Conservation (phyloP, 495 filamentous ascomycete genomes). For the Penicillium argentinense region DNA sequence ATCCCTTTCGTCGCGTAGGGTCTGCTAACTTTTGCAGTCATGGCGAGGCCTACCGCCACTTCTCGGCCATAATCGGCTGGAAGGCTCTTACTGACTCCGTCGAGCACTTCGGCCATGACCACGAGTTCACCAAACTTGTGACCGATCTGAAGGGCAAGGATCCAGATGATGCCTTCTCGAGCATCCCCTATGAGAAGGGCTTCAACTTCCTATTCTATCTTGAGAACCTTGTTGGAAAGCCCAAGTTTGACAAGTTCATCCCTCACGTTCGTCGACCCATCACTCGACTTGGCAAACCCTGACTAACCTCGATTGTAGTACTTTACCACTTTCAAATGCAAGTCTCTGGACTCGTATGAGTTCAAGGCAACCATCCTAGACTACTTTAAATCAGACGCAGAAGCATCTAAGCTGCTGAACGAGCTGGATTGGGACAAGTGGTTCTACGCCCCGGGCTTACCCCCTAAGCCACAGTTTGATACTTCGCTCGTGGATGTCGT, state of each 20-base stretch:
- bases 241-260: conserved; percentile 90
- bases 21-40: conserved; percentile 43
- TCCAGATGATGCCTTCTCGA: conserved; percentile 92
- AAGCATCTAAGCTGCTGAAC: conserved; percentile 63
- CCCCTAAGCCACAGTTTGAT: conserved; percentile 87
- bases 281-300: neutral
- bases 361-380: conserved; percentile 84
- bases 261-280: conserved; percentile 57
- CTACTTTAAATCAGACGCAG: conserved; percentile 73
- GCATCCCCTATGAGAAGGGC: conserved; percentile 73
- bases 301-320: conserved; percentile 51
- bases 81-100: conserved; percentile 71
- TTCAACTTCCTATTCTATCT: conserved; percentile 81
- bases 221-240: conserved; percentile 79
- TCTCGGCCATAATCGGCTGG: conserved; percentile 79
- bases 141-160: conserved; percentile 85
- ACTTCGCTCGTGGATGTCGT: conserved; percentile 84
- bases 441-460: conserved; percentile 82
- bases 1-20: neutral
- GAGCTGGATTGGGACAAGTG: conserved; percentile 83
- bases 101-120: conserved; percentile 70
- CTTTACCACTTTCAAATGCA: conserved; percentile 75
- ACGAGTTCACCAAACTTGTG: conserved; percentile 90
- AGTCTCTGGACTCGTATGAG: conserved; percentile 86
- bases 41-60: conserved; percentile 81